Evolutionary conservation across 1,284 basidiomycete genomes (phyloP).

Genomic region (Moesziomyces antarcticus): DNA sequence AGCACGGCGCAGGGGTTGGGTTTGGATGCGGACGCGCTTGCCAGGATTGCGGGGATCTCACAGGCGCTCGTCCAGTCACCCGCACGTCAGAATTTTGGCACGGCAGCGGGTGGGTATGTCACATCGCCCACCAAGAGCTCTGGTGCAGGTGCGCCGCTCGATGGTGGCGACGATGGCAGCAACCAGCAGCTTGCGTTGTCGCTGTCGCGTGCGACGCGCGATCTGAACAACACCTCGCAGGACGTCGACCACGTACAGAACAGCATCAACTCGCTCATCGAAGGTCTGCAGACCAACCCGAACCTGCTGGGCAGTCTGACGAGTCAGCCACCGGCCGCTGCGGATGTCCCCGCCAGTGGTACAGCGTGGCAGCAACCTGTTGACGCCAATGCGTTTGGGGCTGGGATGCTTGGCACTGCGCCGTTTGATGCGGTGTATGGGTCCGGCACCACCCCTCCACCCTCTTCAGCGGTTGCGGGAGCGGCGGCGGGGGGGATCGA

Average conservation of each 20-base stretch:
- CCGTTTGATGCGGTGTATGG: constrained; percentile 7
- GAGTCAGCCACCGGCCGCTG: not conserved
- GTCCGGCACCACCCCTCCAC: constrained; percentile 22
- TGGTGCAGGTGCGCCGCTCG: constrained; percentile 10
- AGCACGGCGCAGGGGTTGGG: constrained; percentile 16
- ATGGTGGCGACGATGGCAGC: constrained; percentile 13
- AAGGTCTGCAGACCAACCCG: constrained; percentile 75
- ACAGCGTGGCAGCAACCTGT: constrained; percentile 9
- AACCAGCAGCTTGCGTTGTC: constrained; percentile 45
- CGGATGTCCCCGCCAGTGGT: not conserved
- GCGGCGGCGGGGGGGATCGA: constrained; percentile 8
- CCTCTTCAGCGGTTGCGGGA: constrained; percentile 5
- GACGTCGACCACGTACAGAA: constrained; percentile 79
- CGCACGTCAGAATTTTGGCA: constrained; percentile 18
- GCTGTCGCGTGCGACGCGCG: constrained; percentile 28
- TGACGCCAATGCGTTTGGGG: not conserved
- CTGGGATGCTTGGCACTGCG: not conserved
- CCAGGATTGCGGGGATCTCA: constrained; percentile 40
- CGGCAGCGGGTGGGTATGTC: constrained; percentile 1
- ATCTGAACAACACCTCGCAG: constrained; percentile 76
- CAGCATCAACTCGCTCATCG: constrained; percentile 79
- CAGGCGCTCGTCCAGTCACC: constrained; percentile 47
- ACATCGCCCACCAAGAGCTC: constrained; percentile 14
- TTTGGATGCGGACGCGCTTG: constrained; percentile 40
- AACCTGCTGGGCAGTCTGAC: constrained; percentile 15